Percentiles rank a stretch among this genome's conserved stretches.
phyloP scores from a whole-genome alignment of 2,329 filamentous ascomycete species.

The Fusarium cyanostomum region DNA sequence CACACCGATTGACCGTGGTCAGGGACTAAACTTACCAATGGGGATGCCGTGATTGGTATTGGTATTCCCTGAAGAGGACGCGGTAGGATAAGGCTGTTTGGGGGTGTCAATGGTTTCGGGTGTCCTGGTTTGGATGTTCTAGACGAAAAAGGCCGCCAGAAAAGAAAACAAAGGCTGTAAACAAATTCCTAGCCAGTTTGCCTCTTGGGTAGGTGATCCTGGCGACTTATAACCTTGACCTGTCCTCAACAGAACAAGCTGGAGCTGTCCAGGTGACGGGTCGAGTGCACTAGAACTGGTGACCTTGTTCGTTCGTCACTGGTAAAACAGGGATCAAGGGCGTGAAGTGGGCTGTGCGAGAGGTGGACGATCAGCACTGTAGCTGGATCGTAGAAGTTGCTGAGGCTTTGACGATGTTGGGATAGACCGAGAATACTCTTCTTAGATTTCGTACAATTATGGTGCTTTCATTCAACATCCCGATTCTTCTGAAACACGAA shows the following conservation, averaged over 20 bases:
- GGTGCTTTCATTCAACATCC: neutral
- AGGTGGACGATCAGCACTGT: conserved; percentile 35
- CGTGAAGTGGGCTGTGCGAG: conserved; percentile 39
- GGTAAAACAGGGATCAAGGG: conserved; percentile 43
- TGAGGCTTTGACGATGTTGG: conserved; percentile 4
- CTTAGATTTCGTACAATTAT: neutral
- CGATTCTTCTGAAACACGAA: conserved; percentile 11
- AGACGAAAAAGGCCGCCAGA: neutral
- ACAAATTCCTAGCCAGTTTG: neutral
- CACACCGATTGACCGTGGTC: conserved; percentile 36
- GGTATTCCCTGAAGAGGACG: conserved; percentile 18
- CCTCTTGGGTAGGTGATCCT: neutral
- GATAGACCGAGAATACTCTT: neutral
- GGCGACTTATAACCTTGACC: conserved; percentile 28
- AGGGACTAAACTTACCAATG: conserved; percentile 42
- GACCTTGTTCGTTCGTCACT: conserved; percentile 41
- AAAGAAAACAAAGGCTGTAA: conserved; percentile 7
- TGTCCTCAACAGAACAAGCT: conserved; percentile 14
- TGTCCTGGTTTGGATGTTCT: neutral
- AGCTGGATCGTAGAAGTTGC: conserved; percentile 12
- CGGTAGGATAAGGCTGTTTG: conserved; percentile 8
- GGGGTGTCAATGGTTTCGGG: neutral
- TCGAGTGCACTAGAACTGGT: conserved; percentile 35
- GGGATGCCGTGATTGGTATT: conserved; percentile 35
- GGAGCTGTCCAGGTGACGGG: conserved; percentile 38